Evolutionary conservation across 305 asterid genomes (phyloP).

Genomic region (Euphrasia arctica): DNA sequence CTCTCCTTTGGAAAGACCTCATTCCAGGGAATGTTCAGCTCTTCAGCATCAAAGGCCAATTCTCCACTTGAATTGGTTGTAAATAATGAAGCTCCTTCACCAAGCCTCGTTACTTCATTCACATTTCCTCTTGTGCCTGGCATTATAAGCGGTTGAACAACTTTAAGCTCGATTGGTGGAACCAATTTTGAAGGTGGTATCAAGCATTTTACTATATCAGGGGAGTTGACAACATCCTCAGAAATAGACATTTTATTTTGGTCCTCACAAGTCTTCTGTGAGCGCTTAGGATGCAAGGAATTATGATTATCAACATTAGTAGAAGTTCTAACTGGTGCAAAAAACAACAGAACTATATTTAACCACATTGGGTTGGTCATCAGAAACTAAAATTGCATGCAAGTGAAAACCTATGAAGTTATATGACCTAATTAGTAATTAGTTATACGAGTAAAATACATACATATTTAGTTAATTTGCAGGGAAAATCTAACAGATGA

Average conservation of each 20-base stretch:
- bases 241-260: neutral
- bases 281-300: conserved; percentile 20
- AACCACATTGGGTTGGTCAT: neutral
- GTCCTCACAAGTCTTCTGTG: no score
- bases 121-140: conserved; percentile 41
- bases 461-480: neutral
- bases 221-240: conserved; percentile 31
- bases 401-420: conserved; percentile 8
- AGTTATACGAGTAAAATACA: neutral
- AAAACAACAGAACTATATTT: conserved; percentile 21
- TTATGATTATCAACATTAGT: conserved; percentile 23
- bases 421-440: conserved; percentile 1
- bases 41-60: conserved; percentile 62
- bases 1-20: conserved; percentile 84
- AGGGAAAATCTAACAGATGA: neutral
- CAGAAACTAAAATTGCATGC: neutral
- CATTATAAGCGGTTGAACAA: conserved; percentile 36
- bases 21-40: conserved; percentile 87
- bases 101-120: conserved; percentile 44
- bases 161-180: conserved; percentile 47
- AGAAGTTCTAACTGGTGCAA: conserved; percentile 23
- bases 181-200: conserved; percentile 35
- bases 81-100: conserved; percentile 50
- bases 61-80: conserved; percentile 58
- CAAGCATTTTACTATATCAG: conserved; percentile 37